A percentile compares a stretch with the other conserved stretches of the same genome.
phyloP scores from a whole-genome alignment of 345 rosid genomes.

The Syzygium aromaticum region DNA sequence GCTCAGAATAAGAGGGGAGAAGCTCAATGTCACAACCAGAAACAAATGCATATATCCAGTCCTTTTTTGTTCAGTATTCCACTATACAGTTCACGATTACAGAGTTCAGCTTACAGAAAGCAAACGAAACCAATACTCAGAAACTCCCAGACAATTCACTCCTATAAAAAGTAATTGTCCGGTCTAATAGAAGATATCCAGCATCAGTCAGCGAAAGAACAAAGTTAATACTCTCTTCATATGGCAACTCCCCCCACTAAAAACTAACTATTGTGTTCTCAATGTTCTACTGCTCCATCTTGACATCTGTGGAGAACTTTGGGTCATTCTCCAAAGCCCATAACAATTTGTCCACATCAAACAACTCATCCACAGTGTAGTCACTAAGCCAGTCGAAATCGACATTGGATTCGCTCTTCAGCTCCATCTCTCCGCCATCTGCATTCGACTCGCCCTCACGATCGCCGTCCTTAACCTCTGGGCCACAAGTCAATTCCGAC shows the following conservation, averaged over 20 bases:
- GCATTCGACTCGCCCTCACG: neutral
- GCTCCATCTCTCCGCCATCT: constrained; percentile 2
- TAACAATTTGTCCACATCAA: constrained; percentile 54
- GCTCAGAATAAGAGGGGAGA: neutral
- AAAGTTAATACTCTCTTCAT: neutral
- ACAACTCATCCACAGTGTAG: constrained; percentile 29
- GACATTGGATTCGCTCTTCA: neutral
- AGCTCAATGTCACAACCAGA: neutral
- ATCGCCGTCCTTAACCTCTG: neutral
- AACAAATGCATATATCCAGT: neutral
- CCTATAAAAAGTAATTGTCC: neutral
- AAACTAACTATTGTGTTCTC: neutral
- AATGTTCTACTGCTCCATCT: neutral
- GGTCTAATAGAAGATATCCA: neutral
- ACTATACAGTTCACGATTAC: neutral
- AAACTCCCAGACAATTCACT: neutral
- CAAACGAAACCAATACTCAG: neutral
- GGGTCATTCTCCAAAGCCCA: constrained; percentile 15
- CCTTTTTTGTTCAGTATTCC: neutral
- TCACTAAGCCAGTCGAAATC: constrained; percentile 18
- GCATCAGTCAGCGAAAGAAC: neutral
- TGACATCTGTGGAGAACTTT: neutral
- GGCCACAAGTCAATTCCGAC: neutral
- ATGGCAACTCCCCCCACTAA: neutral
- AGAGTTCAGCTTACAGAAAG: neutral